A percentile compares a stretch with the other conserved stretches of the same genome.
Evolutionary conservation across 2,329 filamentous ascomycete genomes (phyloP).

Genomic region (Pseudocercospora crystallina): DNA sequence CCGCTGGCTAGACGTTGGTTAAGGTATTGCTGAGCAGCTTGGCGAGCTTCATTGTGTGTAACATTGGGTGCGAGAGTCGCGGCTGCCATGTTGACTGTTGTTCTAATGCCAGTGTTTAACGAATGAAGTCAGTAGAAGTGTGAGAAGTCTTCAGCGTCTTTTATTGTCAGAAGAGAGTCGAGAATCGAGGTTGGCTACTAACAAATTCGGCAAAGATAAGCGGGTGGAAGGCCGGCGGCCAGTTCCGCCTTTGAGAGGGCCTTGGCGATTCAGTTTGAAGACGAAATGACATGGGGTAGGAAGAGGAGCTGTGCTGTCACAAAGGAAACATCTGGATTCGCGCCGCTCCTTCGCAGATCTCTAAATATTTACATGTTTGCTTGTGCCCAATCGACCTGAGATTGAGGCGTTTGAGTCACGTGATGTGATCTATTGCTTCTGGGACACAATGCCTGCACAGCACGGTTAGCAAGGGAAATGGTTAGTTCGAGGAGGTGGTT

Average conservation of each 20-base stretch:
- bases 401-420: not conserved
- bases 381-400: no score
- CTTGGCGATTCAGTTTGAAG: not conserved
- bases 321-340: conserved; percentile 23
- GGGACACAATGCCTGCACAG: conserved; percentile 25
- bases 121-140: not conserved
- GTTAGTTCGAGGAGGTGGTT: not conserved
- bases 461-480: conserved; percentile 3
- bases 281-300: not conserved
- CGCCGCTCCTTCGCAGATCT: conserved; percentile 19
- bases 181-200: no score
- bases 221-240: not conserved
- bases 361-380: conserved; percentile 26
- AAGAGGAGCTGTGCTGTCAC: conserved; percentile 6
- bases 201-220: not conserved
- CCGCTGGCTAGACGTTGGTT: conserved; percentile 34
- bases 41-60: conserved; percentile 35
- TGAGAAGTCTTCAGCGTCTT: not conserved
- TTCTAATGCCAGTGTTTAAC: not conserved
- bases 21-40: conserved; percentile 35
- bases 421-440: conserved; percentile 22
- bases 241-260: not conserved
- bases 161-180: no score
- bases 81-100: conserved; percentile 8
- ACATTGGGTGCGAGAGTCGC: conserved; percentile 12